Conservation (phyloP, 108 stramenopile species). For the Cyclotella choctawhatcheeana region DNA sequence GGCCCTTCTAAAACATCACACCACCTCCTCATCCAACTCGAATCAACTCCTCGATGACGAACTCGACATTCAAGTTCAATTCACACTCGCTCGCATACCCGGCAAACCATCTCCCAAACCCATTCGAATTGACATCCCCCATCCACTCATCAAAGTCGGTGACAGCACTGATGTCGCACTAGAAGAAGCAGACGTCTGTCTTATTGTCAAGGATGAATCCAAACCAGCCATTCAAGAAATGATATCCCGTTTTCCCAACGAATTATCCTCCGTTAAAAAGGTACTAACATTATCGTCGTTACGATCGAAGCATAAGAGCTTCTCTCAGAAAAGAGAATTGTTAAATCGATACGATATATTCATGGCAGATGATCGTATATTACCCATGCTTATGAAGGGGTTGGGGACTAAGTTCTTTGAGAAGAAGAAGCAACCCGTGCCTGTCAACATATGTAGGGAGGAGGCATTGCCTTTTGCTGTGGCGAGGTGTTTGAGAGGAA, state of each 20-base stretch:
- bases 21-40: constrained; percentile 33
- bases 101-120: constrained; percentile 66
- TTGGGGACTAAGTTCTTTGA: constrained; percentile 91
- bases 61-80: constrained; percentile 71
- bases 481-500: constrained; percentile 62
- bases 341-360: constrained; percentile 81
- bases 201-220: constrained; percentile 93
- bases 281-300: constrained; percentile 81
- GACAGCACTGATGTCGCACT: constrained; percentile 26
- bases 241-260: constrained; percentile 67
- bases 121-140: constrained; percentile 72
- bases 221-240: constrained; percentile 87
- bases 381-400: constrained; percentile 92
- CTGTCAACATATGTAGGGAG: constrained; percentile 73
- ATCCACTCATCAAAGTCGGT: constrained; percentile 49
- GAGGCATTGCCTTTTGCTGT: constrained; percentile 76
- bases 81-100: constrained; percentile 72
- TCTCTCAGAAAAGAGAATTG: constrained; percentile 80
- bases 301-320: constrained; percentile 82
- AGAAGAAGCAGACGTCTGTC: constrained; percentile 81
- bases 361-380: constrained; percentile 94
- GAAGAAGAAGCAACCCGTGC: constrained; percentile 91
- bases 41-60: constrained; percentile 65
- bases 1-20: constrained; percentile 82
- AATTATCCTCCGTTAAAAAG: constrained; percentile 86